A percentile compares a stretch with the other conserved stretches of the same genome.
These are phyloP conservation scores for Coemansia sp. DNA, from an alignment of 192 early-diverging fungal species.

Conservation along the genomic window DNA sequence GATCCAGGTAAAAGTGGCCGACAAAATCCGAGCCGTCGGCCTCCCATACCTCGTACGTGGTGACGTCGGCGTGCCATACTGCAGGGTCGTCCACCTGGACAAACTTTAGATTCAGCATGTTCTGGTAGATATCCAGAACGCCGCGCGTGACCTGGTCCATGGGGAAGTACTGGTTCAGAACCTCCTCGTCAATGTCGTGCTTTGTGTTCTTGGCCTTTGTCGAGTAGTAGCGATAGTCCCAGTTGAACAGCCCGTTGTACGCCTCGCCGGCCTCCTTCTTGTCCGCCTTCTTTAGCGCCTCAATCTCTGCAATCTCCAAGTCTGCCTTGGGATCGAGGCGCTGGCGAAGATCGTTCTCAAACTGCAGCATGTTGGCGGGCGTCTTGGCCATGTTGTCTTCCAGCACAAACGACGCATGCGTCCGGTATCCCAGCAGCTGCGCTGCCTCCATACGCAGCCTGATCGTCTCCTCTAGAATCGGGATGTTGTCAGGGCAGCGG, in stretches of 20 bases:
- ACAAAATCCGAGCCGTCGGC: constrained; percentile 36
- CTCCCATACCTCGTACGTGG: constrained; percentile 68
- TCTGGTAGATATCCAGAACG: constrained; percentile 67
- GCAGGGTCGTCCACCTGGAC: constrained; percentile 52
- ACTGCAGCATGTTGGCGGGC: constrained; percentile 54
- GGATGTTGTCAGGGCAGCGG: constrained; percentile 57
- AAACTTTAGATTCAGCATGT: constrained; percentile 63
- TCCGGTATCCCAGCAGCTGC: constrained; percentile 60
- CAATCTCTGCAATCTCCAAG: constrained; percentile 57
- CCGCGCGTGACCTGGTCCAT: constrained; percentile 58
- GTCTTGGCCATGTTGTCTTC: constrained; percentile 79
- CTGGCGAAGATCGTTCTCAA: constrained; percentile 55
- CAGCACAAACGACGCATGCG: constrained; percentile 63
- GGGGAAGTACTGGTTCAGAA: constrained; percentile 72
- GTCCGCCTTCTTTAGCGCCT: constrained; percentile 57
- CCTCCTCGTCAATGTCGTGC: constrained; percentile 66
- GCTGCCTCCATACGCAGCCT: constrained; percentile 48
- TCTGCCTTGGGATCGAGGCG: constrained; percentile 53
- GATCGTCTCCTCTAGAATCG: constrained; percentile 53
- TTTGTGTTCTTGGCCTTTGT: constrained; percentile 62
- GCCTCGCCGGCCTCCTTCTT: constrained; percentile 35
- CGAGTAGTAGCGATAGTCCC: constrained; percentile 72
- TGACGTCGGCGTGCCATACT: constrained; percentile 74
- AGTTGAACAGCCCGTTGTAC: constrained; percentile 59
- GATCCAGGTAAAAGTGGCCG: constrained; percentile 69